These are phyloP conservation scores for Kwoniella botswanensis DNA, from an alignment of 768 basidiomycete genomes.

Conservation along the genomic window DNA sequence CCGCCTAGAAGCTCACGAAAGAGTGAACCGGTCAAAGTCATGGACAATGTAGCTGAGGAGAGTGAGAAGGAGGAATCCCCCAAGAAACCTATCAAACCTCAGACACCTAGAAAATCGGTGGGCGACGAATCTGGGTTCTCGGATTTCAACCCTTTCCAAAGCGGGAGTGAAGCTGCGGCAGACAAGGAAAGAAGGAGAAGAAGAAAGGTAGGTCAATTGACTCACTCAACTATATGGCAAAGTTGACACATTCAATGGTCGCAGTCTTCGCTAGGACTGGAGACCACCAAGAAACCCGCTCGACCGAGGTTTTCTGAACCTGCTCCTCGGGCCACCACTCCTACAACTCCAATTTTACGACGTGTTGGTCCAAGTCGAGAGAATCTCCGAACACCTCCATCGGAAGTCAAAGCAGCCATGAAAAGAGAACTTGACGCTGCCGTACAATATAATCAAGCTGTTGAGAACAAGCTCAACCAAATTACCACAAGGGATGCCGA, in stretches of 20 bases:
- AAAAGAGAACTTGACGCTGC: slow-evolving; percentile 32
- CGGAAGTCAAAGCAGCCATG: slow-evolving; percentile 36
- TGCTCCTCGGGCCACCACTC: slow-evolving; percentile 21
- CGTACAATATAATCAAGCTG: slow-evolving; percentile 40
- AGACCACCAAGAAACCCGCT: slow-evolving; percentile 8
- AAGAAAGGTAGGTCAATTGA: slow-evolving; percentile 38
- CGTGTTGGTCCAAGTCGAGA: slow-evolving; percentile 41
- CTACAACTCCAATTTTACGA: slow-evolving; percentile 25
- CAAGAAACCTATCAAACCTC: slow-evolving; percentile 25
- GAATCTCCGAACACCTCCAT: slow-evolving; percentile 42
- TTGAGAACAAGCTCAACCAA: slow-evolving; percentile 39
- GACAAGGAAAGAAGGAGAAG: slow-evolving; percentile 42
- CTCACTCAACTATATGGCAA: background rate
- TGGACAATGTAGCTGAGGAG: slow-evolving; percentile 35
- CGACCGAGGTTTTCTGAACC: slow-evolving; percentile 46
- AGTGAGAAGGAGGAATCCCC: slow-evolving; percentile 32
- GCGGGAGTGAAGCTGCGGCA: slow-evolving; percentile 51
- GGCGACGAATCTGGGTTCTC: slow-evolving; percentile 53
- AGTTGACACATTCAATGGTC: background rate
- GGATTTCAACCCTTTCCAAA: slow-evolving; percentile 57
- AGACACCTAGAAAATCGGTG: slow-evolving; percentile 37
- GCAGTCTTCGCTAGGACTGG: slow-evolving; percentile 42
- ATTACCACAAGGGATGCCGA: slow-evolving; percentile 26
- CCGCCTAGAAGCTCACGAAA: slow-evolving; percentile 16
- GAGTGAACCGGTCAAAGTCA: slow-evolving; percentile 19